Base-by-base conservation (phyloP, 2,329 filamentous ascomycete genomes). In the Phyllosticta citriasiana region DNA sequence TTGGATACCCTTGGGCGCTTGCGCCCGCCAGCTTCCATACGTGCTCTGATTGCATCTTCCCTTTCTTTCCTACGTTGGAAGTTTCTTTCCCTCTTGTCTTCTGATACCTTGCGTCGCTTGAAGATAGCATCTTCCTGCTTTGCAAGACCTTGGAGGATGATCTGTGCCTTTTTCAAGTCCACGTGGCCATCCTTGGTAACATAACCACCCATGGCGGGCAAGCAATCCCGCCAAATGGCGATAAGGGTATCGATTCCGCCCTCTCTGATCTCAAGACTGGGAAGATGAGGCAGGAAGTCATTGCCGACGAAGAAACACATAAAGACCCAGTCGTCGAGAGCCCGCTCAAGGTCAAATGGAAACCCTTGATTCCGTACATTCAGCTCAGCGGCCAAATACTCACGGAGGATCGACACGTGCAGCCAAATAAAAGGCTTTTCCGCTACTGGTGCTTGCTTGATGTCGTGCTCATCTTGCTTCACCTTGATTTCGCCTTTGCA, bases 221-320 rank as follows among this genome's bases (percentile, higher is more conserved):
- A 79, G 65, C 95, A 96, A 67, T 97, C 91, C 71, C 90, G 88
- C 94, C 95, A 99, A 61, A 99, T 94, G n/a, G 90, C 88, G 66
- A 92, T 96, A 61, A 99, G 80, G 0, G 92, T 95, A 71, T 99
- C 93, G 70, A 99, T 99, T 56, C 93, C 93, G 72, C 97, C 92
- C 71, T 99, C 94, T 63, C 94, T 86, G 72, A 99, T 97, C 73
- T 97, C 94, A 62, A 99, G 82, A 69, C 93, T 96, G n/a, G 94
- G 94, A 62, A 99, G 80, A 80, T 99, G 94, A 57, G 94, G 94
- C 67, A 99, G 78, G 77, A 99, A 99, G 78, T 99, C 95, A 75
- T 99, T 99, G 66, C 93, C 93, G 61, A 97, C 93, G 72, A 97
- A 97, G 78, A 95, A 97, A 77, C 93, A 97, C 86, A 97, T 94